A percentile compares a stretch with the other conserved stretches of the same genome.
Evolutionary conservation across 2,329 filamentous ascomycete genomes (phyloP).

Genomic region (Lecanicillium sp.): DNA sequence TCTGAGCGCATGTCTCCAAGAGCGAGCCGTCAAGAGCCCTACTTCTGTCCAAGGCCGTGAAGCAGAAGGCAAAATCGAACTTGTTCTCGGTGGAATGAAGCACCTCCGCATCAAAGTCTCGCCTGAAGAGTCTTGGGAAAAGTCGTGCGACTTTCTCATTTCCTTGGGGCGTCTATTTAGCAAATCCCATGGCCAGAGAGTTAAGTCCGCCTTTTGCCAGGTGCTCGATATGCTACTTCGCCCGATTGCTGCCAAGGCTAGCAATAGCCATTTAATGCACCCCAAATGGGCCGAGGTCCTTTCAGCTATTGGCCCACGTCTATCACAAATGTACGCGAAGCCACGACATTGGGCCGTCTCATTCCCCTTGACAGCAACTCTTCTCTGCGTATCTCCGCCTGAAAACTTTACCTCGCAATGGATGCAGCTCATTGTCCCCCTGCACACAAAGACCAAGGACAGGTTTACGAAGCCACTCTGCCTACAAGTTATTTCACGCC

Average conservation of each 20-base stretch:
- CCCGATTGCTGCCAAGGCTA: constrained; percentile 76
- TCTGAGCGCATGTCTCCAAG: constrained; percentile 69
- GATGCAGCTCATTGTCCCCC: constrained; percentile 69
- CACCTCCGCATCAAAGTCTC: constrained; percentile 71
- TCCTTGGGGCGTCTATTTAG: constrained; percentile 75
- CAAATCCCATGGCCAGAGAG: constrained; percentile 75
- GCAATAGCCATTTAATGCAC: constrained; percentile 65
- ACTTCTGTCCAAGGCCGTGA: constrained; percentile 50
- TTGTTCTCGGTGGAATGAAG: constrained; percentile 87
- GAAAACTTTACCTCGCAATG: constrained; percentile 82
- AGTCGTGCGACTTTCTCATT: constrained; percentile 82
- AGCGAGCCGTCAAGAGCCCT: constrained; percentile 63
- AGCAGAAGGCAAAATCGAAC: constrained; percentile 72
- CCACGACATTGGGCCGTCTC: constrained; percentile 86
- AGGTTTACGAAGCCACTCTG: constrained; percentile 69
- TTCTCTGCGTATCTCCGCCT: constrained; percentile 80
- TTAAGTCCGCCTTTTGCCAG: constrained; percentile 93
- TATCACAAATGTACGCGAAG: constrained; percentile 81
- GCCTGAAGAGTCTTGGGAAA: constrained; percentile 70
- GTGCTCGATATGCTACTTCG: constrained; percentile 80
- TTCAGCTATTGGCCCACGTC: constrained; percentile 65
- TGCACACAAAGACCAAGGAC: constrained; percentile 81
- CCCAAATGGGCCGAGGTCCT: constrained; percentile 85
- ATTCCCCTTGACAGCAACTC: constrained; percentile 78
- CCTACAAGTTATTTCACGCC: constrained; percentile 79